Evolutionary conservation across 305 asterid species (phyloP).

Genomic region (Euphrasia arctica): DNA sequence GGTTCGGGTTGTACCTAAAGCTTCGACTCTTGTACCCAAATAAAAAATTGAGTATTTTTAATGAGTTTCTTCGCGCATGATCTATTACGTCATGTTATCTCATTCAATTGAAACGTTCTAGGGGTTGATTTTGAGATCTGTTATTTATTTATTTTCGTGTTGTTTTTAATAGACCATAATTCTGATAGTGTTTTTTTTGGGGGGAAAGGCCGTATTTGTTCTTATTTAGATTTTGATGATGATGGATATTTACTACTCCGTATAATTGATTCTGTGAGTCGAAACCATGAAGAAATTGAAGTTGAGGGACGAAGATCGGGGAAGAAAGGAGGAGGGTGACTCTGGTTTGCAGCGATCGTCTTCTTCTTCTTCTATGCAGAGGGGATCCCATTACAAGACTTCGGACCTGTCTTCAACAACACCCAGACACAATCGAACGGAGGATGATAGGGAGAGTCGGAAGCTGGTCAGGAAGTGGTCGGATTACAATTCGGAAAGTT

Average conservation of each 20-base stretch:
- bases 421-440: slow-evolving; percentile 70
- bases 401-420: slow-evolving; percentile 71
- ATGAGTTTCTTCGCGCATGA: background rate
- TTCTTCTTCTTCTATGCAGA: slow-evolving; percentile 60
- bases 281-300: slow-evolving; percentile 74
- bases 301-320: slow-evolving; percentile 95
- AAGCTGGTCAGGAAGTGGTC: slow-evolving; percentile 64
- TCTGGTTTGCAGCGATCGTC: slow-evolving; percentile 66
- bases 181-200: background rate
- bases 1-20: slow-evolving; percentile 4
- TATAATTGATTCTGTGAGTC: slow-evolving; percentile 19
- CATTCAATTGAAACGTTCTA: slow-evolving; percentile 19
- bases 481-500: slow-evolving; percentile 62
- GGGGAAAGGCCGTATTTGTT: background rate
- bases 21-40: too few relatives aligned
- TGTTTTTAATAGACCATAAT: too few relatives aligned
- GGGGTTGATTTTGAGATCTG: slow-evolving; percentile 33
- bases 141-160: slow-evolving; percentile 12
- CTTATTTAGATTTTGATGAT: slow-evolving; percentile 22
- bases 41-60: too few relatives aligned
- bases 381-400: slow-evolving; percentile 68
- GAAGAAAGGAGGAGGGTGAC: slow-evolving; percentile 65
- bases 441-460: slow-evolving; percentile 71
- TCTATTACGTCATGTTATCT: slow-evolving; percentile 19
- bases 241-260: slow-evolving; percentile 11